Evolutionary conservation across 345 rosid genomes (phyloP).

Genomic region (Syzygium grande): DNA sequence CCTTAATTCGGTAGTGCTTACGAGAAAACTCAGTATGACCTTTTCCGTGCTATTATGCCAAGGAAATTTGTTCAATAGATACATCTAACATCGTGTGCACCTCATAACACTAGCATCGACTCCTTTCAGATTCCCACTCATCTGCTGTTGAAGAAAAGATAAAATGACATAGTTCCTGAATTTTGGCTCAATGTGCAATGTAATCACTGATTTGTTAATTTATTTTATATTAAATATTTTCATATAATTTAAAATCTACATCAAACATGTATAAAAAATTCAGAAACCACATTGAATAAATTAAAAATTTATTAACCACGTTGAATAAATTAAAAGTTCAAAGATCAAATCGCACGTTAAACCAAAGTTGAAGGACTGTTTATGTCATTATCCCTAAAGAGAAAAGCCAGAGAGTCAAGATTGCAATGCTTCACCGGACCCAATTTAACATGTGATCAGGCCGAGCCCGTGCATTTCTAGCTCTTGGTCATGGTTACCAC

Average conservation of each 20-base stretch:
- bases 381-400: no score
- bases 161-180: no score
- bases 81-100: not conserved
- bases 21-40: not conserved
- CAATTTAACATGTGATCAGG: not conserved
- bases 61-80: not conserved
- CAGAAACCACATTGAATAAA: no score
- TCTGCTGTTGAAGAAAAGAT: not conserved
- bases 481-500: not conserved
- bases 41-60: not conserved
- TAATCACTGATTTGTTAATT: no score
- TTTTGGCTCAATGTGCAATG: no score
- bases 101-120: no score
- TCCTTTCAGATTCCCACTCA: not conserved
- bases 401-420: not conserved
- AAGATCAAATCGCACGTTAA: fast-evolving
- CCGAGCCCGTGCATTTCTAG: not conserved
- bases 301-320: no score
- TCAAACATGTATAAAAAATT: no score
- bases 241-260: no score
- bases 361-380: no score
- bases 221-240: no score
- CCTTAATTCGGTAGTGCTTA: not conserved
- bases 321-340: no score
- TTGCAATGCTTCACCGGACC: not conserved